Conservation (phyloP, 23 red algal genomes). For the Gracilariopsis chorda region DNA sequence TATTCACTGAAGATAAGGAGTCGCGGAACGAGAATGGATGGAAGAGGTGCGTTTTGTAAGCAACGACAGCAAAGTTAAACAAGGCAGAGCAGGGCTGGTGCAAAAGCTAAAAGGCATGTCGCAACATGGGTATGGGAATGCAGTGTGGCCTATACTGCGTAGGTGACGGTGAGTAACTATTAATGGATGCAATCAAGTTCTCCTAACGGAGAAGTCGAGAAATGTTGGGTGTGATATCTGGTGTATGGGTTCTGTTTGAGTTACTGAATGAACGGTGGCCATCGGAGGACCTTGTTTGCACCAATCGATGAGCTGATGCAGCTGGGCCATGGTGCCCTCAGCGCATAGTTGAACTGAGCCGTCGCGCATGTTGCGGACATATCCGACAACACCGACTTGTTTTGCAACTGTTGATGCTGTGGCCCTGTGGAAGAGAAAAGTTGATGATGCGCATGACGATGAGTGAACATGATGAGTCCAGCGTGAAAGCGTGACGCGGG, state of each 20-base stretch:
- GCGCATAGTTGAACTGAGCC: not conserved
- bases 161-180: no score
- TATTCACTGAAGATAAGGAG: no score
- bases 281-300: not conserved
- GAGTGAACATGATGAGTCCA: not conserved
- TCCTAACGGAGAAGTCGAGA: not conserved
- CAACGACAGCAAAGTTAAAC: no score
- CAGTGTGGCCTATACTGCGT: no score
- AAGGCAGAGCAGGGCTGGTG: no score
- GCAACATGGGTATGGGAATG: no score
- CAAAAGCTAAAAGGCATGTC: no score
- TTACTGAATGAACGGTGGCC: not conserved
- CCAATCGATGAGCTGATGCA: not conserved
- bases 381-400: not conserved
- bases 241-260: not conserved
- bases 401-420: not conserved
- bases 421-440: not conserved
- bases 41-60: no score
- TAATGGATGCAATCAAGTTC: no score
- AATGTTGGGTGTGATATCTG: not conserved
- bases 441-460: not conserved
- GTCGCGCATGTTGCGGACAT: not conserved
- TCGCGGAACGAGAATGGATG: no score
- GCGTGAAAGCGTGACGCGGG: not conserved
- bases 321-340: not conserved